Percentiles rank a stretch among this genome's conserved stretches.
phyloP scores from a whole-genome alignment of 1,284 basidiomycete species.

The Takashimella tepidaria region DNA sequence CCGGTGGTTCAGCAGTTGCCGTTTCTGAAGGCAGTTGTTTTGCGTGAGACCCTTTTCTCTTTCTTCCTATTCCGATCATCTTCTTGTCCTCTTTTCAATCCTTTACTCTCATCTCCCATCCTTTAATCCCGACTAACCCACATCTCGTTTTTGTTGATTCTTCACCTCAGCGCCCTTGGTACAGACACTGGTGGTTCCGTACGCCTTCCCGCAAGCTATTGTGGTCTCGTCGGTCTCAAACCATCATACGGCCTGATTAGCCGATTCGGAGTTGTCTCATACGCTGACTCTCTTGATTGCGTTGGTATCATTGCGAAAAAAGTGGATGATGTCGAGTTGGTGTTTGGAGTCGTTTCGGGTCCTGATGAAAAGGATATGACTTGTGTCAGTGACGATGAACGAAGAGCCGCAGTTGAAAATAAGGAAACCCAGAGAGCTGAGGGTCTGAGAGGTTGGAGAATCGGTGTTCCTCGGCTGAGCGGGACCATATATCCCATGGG shows the following conservation, averaged over 20 bases:
- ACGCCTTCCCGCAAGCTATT: constrained; percentile 87
- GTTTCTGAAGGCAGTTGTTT: constrained; percentile 62
- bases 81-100: not conserved
- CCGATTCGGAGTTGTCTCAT: constrained; percentile 87
- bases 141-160: too few relatives aligned
- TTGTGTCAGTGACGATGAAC: constrained; percentile 52
- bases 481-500: too few relatives aligned
- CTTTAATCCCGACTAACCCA: constrained; percentile 2
- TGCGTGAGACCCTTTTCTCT: constrained; percentile 56
- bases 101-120: constrained; percentile 3
- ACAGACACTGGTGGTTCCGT: constrained; percentile 96
- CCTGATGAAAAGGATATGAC: constrained; percentile 79
- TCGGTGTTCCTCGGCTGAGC: not conserved
- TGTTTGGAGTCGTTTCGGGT: constrained; percentile 62
- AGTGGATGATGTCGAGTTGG: constrained; percentile 52
- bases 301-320: constrained; percentile 73
- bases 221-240: constrained; percentile 85
- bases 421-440: not conserved
- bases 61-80: too few relatives aligned
- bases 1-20: constrained; percentile 51
- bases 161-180: constrained; percentile 68
- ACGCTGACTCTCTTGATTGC: constrained; percentile 90
- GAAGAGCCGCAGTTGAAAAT: constrained; percentile 35
- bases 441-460: constrained; percentile 4
- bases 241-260: constrained; percentile 91